phyloP scores from a whole-genome alignment of 2,329 filamentous ascomycete genomes.

The Colletotrichum neosansevieriae region DNA sequence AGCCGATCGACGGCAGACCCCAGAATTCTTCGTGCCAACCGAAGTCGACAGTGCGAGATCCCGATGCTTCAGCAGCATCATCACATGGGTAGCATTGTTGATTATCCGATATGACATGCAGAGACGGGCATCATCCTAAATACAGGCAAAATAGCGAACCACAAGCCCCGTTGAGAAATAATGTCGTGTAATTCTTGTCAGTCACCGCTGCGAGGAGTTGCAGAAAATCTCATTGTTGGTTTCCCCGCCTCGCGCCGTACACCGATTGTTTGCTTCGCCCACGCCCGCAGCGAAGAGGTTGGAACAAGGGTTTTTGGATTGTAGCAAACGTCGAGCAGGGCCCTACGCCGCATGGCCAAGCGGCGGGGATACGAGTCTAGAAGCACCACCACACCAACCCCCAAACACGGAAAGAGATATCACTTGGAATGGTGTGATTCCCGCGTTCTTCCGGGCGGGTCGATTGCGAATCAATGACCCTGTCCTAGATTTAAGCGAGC shows the following conservation, averaged over 20 bases:
- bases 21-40: not conserved
- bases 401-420: not conserved
- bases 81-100: not conserved
- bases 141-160: not conserved
- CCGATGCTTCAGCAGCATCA: not conserved
- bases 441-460: not conserved
- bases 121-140: not conserved
- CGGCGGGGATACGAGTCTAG: not conserved
- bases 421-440: not conserved
- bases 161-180: not conserved
- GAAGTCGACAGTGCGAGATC: not conserved
- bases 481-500: not conserved
- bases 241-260: not conserved
- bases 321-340: not conserved
- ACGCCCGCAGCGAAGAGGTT: slow-evolving; percentile 3
- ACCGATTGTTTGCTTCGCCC: slow-evolving; percentile 2
- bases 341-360: slow-evolving; percentile 5
- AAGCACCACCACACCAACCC: not conserved
- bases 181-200: not conserved
- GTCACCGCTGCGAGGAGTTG: not conserved
- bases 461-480: not conserved
- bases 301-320: slow-evolving; percentile 2
- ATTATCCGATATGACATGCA: not conserved
- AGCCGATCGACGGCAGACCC: no score
- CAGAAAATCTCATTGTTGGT: not conserved